Base-by-base conservation (phyloP, 495 filamentous ascomycete genomes). In the Viridothelium virens region DNA sequence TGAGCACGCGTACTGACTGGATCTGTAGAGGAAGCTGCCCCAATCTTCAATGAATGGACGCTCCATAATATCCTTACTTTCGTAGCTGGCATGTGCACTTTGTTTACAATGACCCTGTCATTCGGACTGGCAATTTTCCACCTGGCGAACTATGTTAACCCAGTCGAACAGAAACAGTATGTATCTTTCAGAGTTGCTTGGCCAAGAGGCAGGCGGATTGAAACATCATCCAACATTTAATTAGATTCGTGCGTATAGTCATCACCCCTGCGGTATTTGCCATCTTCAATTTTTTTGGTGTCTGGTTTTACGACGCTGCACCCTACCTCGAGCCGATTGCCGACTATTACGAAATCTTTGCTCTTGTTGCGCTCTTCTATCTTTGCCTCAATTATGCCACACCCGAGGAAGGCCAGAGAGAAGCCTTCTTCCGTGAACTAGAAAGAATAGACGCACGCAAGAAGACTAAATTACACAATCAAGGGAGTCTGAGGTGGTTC, bases 401-500 rank as follows among this genome's bases (percentile, higher is more conserved):
- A 10, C 66, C 66, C 10, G 61, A 68, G n/a, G 61, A 63, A 31
- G 56, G 46, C 18, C 36, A 63, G 14, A 14, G 48, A n/a, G 41
- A 64, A 10, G 62, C 44, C 5, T 68, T 56, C 44, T 68, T 68
- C 62, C 41, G 38, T 11, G 38, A 25, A 39, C 62, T 67, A 7
- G 66, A 67, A 36, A 61, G 66, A 11, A 39, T 48, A 2, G n/a
- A 25, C 18, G 18, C 12, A 44, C 25, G 31, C 10, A 56, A 64
- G 7, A 37, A 46, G 11, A 56, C 33, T 2, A 67, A 64, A 37
- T 38, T 56, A 25, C 61, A 63, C 44, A 53, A 63, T 25, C 31
- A 56, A 16, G 66, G 66, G 12, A 68, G 66, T 65, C 46, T 68
- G 3, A 63, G 62, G 41, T 68, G 62, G 62, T 68, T 68, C 36